Evolutionary conservation across 768 basidiomycete species (phyloP).

Genomic region (Agaricus bisporus): DNA sequence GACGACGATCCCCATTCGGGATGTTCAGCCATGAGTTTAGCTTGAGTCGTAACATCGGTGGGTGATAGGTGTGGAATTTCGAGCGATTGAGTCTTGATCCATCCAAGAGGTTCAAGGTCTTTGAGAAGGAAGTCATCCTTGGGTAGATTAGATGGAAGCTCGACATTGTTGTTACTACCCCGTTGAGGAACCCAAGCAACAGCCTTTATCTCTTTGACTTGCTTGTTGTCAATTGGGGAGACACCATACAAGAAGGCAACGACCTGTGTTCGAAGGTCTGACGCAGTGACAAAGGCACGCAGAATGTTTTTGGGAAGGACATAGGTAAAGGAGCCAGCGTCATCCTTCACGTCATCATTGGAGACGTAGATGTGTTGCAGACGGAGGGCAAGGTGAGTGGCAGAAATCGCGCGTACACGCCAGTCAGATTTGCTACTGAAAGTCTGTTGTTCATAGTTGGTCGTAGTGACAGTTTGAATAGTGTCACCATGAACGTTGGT

Average conservation of each 20-base stretch:
- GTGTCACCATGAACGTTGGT: conserved; percentile 97
- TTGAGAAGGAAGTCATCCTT: conserved; percentile 93
- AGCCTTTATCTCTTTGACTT: conserved; percentile 98
- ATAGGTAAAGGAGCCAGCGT: conserved; percentile 90
- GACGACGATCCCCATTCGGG: conserved; percentile 92
- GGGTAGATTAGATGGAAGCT: conserved; percentile 84
- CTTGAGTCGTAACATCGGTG: conserved; percentile 89
- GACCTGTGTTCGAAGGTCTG: conserved; percentile 94
- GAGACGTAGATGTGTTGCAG: conserved; percentile 98
- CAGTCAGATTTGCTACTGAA: conserved; percentile 99
- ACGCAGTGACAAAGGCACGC: conserved; percentile 86
- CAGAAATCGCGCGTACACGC: conserved; percentile 97
- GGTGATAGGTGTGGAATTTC: conserved; percentile 92
- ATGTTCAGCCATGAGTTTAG: conserved; percentile 95
- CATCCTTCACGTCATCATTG: conserved; percentile 98
- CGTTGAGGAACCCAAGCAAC: conserved; percentile 97
- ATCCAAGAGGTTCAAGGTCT: conserved; percentile 91
- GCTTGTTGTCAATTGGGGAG: conserved; percentile 93
- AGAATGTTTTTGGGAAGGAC: conserved; percentile 97
- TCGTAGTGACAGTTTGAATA: conserved; percentile 93
- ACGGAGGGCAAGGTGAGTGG: conserved; percentile 92
- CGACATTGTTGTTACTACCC: conserved; percentile 91
- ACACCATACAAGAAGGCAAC: conserved; percentile 91
- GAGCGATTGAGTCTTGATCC: conserved; percentile 94
- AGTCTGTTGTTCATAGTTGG: conserved; percentile 97